Percentiles rank a stretch among this genome's conserved stretches.
Evolutionary conservation across 441 rosid species (phyloP).

Genomic region (Jatropha multifida): DNA sequence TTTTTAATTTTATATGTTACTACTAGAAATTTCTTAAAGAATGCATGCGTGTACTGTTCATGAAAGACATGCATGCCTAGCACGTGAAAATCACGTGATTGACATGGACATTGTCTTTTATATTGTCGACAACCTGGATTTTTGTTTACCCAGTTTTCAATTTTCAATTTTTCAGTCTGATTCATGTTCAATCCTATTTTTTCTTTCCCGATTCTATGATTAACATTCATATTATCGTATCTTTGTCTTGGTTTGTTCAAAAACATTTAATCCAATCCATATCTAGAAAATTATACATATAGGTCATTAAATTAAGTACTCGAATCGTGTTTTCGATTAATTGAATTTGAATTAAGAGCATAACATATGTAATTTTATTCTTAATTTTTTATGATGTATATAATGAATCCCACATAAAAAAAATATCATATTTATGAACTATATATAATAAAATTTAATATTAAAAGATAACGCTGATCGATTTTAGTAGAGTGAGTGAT

Average conservation of each 20-base stretch:
- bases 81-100: slow-evolving; percentile 52
- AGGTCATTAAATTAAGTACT: slow-evolving; percentile 21
- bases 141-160: slow-evolving; percentile 1
- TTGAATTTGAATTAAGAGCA: neutral
- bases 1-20: neutral
- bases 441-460: too few relatives aligned
- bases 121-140: slow-evolving; percentile 42
- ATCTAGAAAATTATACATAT: neutral
- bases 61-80: slow-evolving; percentile 37
- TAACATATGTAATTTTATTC: too few relatives aligned
- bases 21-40: neutral
- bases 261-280: neutral
- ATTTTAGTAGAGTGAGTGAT: too few relatives aligned
- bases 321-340: neutral
- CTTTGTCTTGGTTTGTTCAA: slow-evolving; percentile 38
- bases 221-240: slow-evolving; percentile 14
- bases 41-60: slow-evolving; percentile 30
- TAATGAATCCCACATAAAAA: too few relatives aligned
- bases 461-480: too few relatives aligned
- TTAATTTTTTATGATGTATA: too few relatives aligned
- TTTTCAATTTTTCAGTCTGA: slow-evolving; percentile 17
- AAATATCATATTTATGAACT: too few relatives aligned
- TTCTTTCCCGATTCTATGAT: neutral
- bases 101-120: slow-evolving; percentile 38
- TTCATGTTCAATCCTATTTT: neutral